A percentile compares a stretch with the other conserved stretches of the same genome.
These are phyloP conservation scores for Dictyostelium purpureum DNA, from an alignment of 78 protist species.

Conservation along the genomic window DNA sequence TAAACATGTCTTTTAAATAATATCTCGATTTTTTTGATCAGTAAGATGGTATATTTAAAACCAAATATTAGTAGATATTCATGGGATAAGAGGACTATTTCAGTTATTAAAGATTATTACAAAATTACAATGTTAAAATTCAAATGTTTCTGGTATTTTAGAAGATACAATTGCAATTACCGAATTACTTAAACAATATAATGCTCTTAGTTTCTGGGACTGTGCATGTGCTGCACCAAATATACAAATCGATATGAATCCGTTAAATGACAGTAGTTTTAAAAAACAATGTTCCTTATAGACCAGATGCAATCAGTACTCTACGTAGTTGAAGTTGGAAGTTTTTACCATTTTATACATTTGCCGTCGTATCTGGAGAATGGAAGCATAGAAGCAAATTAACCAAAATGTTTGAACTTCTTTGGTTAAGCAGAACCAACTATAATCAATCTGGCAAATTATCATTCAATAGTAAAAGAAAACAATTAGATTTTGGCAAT, in stretches of 20 bases:
- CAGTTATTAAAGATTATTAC: too few species aligned
- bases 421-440: constrained; percentile 77
- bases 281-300: constrained; percentile 84
- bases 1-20: too few species aligned
- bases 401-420: constrained; percentile 29
- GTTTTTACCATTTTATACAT: constrained; percentile 85
- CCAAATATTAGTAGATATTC: too few species aligned
- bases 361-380: constrained; percentile 79
- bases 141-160: constrained; percentile 93
- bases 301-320: constrained; percentile 91
- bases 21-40: too few species aligned
- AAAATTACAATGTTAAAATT: too few species aligned
- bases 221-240: constrained; percentile 95
- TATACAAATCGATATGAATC: constrained; percentile 78
- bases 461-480: constrained; percentile 38
- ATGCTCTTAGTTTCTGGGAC: constrained; percentile 89
- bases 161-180: constrained; percentile 78
- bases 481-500: not conserved
- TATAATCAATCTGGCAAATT: constrained; percentile 52
- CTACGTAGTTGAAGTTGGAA: constrained; percentile 91
- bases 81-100: too few species aligned
- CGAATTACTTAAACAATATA: constrained; percentile 78
- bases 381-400: constrained; percentile 78
- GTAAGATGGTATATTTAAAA: too few species aligned
- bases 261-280: not conserved